A percentile compares a stretch with the other conserved stretches of the same genome.
phyloP scores from a whole-genome alignment of 352 stramenopile species.

The Phytopythium mirpurense region DNA sequence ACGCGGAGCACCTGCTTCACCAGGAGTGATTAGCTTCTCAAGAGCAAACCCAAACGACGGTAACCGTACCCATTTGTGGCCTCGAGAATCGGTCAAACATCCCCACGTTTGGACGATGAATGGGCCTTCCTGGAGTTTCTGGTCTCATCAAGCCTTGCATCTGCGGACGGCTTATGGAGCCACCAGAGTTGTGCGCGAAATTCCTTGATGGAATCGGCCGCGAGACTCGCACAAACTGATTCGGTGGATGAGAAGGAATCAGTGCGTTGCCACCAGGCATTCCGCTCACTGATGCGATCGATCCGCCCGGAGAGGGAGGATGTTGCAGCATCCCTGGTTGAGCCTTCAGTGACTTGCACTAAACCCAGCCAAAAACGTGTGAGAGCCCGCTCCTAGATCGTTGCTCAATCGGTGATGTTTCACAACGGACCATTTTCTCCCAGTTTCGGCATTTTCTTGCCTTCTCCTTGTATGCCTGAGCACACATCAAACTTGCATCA shows the following conservation, averaged over 20 bases:
- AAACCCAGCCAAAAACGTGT: no score
- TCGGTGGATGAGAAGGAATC: background rate
- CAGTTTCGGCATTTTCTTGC: constrained; percentile 82
- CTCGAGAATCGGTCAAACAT: constrained; percentile 64
- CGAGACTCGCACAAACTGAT: constrained; percentile 32
- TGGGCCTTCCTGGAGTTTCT: constrained; percentile 34
- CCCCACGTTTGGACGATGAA: constrained; percentile 40
- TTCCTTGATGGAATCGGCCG: background rate
- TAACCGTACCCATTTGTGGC: constrained; percentile 45
- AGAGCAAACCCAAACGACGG: background rate
- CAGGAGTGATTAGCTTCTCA: background rate
- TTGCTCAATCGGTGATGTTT: background rate
- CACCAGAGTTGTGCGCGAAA: constrained; percentile 9
- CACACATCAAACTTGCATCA: background rate
- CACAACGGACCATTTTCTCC: constrained; percentile 72
- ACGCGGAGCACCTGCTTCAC: constrained; percentile 18
- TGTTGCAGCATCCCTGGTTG: constrained; percentile 46
- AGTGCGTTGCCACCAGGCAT: constrained; percentile 8
- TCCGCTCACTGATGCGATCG: constrained; percentile 33
- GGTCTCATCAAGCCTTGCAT: constrained; percentile 17
- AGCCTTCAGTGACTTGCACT: constrained; percentile 72
- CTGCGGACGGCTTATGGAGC: constrained; percentile 18
- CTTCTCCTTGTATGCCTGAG: constrained; percentile 83
- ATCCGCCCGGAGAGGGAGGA: constrained; percentile 39
- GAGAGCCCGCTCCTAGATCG: no score